These are phyloP conservation scores for Gentiana macrophylla DNA, from an alignment of 257 asterid genomes.

Conservation along the genomic window DNA sequence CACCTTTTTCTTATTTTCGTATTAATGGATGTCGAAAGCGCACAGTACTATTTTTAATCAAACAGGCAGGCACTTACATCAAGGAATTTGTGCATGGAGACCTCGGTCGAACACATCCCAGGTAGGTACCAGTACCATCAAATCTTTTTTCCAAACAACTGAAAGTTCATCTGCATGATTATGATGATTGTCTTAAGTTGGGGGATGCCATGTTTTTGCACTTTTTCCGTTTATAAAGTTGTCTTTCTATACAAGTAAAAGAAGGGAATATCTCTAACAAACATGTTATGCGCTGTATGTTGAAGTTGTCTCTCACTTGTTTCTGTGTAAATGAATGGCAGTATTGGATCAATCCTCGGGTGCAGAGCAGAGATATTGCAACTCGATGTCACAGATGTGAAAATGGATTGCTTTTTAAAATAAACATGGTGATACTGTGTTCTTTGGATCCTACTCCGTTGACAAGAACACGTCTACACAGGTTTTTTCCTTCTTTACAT, in stretches of 20 bases:
- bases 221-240: not conserved
- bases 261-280: not conserved
- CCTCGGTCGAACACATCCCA: slow-evolving; percentile 91
- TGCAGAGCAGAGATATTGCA: slow-evolving; percentile 96
- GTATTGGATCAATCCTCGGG: slow-evolving; percentile 78
- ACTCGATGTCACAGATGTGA: slow-evolving; percentile 94
- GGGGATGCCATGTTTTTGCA: not conserved
- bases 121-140: slow-evolving; percentile 33
- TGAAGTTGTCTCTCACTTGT: slow-evolving; percentile 3
- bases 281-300: not conserved
- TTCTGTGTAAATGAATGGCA: slow-evolving; percentile 29
- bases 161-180: not conserved
- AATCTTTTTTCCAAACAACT: not conserved
- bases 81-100: slow-evolving; percentile 98
- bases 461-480: not conserved
- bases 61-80: slow-evolving; percentile 96
- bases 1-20: too few species aligned
- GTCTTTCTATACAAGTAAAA: not conserved
- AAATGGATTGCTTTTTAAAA: slow-evolving; percentile 80
- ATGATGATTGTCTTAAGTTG: not conserved
- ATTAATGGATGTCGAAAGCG: too few species aligned
- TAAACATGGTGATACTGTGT: not conserved
- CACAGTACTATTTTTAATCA: too few species aligned
- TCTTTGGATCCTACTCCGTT: not conserved
- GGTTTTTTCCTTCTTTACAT: too few species aligned